These are phyloP conservation scores for Cyclotella kingstonii DNA, from an alignment of 108 stramenopile species.

Conservation along the genomic window DNA sequence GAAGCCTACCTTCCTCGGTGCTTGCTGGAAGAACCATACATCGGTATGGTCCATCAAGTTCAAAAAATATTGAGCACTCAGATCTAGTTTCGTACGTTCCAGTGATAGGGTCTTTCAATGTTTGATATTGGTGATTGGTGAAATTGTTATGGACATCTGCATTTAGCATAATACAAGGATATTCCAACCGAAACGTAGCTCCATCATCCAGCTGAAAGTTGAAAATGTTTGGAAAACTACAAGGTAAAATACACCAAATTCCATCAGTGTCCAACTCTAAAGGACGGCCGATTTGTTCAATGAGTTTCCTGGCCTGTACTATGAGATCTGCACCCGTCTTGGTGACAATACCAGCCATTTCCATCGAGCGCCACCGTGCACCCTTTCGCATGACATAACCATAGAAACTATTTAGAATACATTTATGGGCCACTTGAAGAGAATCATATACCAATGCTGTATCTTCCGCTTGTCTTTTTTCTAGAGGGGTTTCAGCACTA, in stretches of 20 bases:
- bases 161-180: slow-evolving; percentile 99
- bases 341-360: slow-evolving; percentile 99
- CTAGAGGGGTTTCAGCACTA: slow-evolving; percentile 74
- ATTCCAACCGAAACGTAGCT: slow-evolving; percentile 82
- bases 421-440: slow-evolving; percentile 99
- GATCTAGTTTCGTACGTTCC: slow-evolving; percentile 89
- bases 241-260: slow-evolving; percentile 99
- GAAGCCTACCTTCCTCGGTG: slow-evolving; percentile 97
- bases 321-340: slow-evolving; percentile 98
- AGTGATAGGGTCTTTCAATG: slow-evolving; percentile 74
- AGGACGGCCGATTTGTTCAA: slow-evolving; percentile 97
- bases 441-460: slow-evolving; percentile 94
- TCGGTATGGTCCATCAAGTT: slow-evolving; percentile 98
- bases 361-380: slow-evolving; percentile 99
- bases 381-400: slow-evolving; percentile 99
- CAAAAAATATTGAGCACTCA: slow-evolving; percentile 99
- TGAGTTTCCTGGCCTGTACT: slow-evolving; percentile 92
- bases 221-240: slow-evolving; percentile 94
- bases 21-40: slow-evolving; percentile 98
- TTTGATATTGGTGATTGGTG: slow-evolving; percentile 99
- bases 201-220: slow-evolving; percentile 79
- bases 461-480: slow-evolving; percentile 91
- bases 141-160: slow-evolving; percentile 98
- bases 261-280: slow-evolving; percentile 99
- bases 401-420: slow-evolving; percentile 96